Base-by-base conservation (phyloP, 345 rosid species). In the Anacardium occidentale region DNA sequence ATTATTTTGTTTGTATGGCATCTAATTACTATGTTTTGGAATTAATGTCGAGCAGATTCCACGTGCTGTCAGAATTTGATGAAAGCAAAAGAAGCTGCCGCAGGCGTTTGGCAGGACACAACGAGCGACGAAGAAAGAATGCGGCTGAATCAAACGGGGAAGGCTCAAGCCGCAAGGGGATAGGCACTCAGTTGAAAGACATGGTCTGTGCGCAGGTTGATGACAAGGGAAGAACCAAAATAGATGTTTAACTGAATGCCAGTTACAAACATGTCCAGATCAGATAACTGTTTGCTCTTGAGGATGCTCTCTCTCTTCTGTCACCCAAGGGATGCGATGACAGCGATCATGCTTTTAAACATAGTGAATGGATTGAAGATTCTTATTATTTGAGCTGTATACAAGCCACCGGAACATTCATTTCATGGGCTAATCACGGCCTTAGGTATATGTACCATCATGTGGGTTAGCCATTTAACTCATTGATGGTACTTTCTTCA, bases 241-340 rank as follows among this genome's bases (percentile, higher is more conserved):
- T 79, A 32, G 22, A 74, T 12, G 79, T 82, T 75, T 75, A 69
- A 47, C 86, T 84, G 62, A 82, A 68, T 53, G 78, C 81, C 58
- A 63, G 75, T 34, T 80, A 37, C 83, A 82, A 82, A 64, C 88
- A 82, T 56, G 83, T 83, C 79, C 81, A 83, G 72, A 80, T 87
- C 82, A 76, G 80, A 75, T 80, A 29, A 26, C 24, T 58, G 37
- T 42, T 34, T 26, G 25, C 51, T 52, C 45, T 40, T 2, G 15
- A 21, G 56, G 24, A 66, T 77, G 91, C 89, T 87, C 86, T 45
- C 89, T 87, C 89, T 87, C 91, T 87, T 85, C 89, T 85, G 89
- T 87, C 91, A 85, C 62, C 70, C 48, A 40, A 54, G 76, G 58
- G 52, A 24, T 42, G 51, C 44, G 47, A 24, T 63, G n/a, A 9